Evolutionary conservation across 805 yeast genomes (phyloP).

Genomic region (Ogataea naganishii): DNA sequence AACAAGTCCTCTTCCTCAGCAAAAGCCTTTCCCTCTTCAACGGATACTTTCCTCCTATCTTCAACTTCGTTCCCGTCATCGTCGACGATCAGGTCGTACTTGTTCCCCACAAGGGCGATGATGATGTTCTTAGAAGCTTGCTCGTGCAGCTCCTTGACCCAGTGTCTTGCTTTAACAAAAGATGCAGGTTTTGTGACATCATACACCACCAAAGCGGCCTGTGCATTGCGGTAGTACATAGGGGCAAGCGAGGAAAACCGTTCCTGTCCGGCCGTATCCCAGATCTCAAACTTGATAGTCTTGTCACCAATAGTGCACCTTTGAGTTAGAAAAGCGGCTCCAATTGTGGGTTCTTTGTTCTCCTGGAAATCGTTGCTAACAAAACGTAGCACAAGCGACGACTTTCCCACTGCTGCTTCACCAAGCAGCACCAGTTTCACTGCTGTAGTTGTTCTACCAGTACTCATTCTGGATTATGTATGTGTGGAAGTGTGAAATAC

Average conservation of each 20-base stretch:
- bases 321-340: conserved; percentile 95
- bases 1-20: conserved; percentile 88
- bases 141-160: conserved; percentile 94
- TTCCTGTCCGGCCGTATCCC: conserved; percentile 99
- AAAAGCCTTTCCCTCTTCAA: conserved; percentile 76
- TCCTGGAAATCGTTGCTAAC: conserved; percentile 95
- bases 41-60: conserved; percentile 63
- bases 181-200: conserved; percentile 94
- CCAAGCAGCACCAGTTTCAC: conserved; percentile 90
- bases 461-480: neutral
- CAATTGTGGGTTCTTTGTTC: conserved; percentile 95
- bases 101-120: conserved; percentile 92
- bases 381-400: conserved; percentile 84
- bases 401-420: conserved; percentile 97
- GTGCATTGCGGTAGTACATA: conserved; percentile 95
- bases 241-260: conserved; percentile 94
- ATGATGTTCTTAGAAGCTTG: conserved; percentile 90
- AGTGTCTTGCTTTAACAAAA: conserved; percentile 92
- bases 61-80: conserved; percentile 39
- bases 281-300: conserved; percentile 85
- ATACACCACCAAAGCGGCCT: conserved; percentile 92
- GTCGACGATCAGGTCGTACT: conserved; percentile 65
- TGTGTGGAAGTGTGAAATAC: too few species aligned
- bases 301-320: conserved; percentile 80
- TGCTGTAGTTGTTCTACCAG: conserved; percentile 37